Percentiles rank a stretch among this genome's conserved stretches.
Evolutionary conservation across 2,329 filamentous ascomycete genomes (phyloP).

Genomic region (Beauveria medogensis): DNA sequence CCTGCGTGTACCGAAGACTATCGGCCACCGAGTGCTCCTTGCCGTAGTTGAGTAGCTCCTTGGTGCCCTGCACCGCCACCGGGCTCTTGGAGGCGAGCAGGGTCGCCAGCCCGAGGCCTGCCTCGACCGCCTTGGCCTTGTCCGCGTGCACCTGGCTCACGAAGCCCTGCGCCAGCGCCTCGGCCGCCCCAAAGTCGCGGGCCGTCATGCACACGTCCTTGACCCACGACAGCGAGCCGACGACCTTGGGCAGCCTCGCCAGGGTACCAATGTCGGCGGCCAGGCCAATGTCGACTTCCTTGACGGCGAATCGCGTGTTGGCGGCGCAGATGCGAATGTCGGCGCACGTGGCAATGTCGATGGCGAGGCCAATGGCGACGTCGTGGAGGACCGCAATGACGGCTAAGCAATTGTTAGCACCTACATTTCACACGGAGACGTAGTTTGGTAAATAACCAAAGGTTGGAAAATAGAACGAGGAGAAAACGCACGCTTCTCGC

Average conservation of each 20-base stretch:
- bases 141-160: slow-evolving; percentile 56
- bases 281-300: slow-evolving; percentile 76
- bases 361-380: slow-evolving; percentile 66
- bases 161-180: slow-evolving; percentile 63
- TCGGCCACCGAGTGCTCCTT: slow-evolving; percentile 71
- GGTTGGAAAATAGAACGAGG: background rate
- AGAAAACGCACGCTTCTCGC: slow-evolving; percentile 66
- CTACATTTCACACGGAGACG: background rate
- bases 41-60: slow-evolving; percentile 76
- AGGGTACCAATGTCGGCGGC: slow-evolving; percentile 74
- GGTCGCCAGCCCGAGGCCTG: slow-evolving; percentile 54
- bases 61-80: slow-evolving; percentile 78
- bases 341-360: slow-evolving; percentile 63
- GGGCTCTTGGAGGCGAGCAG: slow-evolving; percentile 75
- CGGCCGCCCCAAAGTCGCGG: slow-evolving; percentile 58
- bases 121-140: slow-evolving; percentile 55
- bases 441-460: too few relatives aligned
- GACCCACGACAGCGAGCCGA: slow-evolving; percentile 65
- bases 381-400: slow-evolving; percentile 79
- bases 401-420: slow-evolving; percentile 34
- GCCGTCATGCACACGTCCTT: slow-evolving; percentile 71
- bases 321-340: slow-evolving; percentile 61
- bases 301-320: slow-evolving; percentile 59
- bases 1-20: slow-evolving; percentile 71
- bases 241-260: slow-evolving; percentile 63